Percentiles rank a stretch among this genome's conserved stretches.
Conservation (phyloP, 2,329 filamentous ascomycete species). For the Nigrospora sphaerica region DNA sequence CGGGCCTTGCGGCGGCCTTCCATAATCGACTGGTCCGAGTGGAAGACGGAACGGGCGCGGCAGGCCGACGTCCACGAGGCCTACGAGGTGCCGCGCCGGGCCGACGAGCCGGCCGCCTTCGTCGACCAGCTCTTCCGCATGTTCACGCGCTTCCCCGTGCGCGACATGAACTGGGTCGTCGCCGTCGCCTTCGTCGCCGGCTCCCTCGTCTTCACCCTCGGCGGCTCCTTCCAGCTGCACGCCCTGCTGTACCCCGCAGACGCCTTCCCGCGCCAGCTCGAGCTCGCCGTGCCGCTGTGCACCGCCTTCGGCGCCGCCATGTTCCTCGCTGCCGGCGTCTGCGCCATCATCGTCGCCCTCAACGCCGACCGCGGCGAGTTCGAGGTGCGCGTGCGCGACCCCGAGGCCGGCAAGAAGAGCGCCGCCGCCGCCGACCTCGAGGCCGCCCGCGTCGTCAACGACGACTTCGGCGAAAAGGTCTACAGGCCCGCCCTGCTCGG, state of each 20-base stretch:
- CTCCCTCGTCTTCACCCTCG: slow-evolving; percentile 5
- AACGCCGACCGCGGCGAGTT: slow-evolving; percentile 4
- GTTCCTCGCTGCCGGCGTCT: slow-evolving; percentile 1
- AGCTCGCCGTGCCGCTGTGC: neutral
- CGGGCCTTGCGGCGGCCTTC: no score
- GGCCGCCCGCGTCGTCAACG: neutral
- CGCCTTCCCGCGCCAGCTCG: neutral
- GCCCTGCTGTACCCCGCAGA: neutral
- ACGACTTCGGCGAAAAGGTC: slow-evolving; percentile 2
- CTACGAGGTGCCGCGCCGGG: neutral
- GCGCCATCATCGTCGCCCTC: slow-evolving; percentile 2
- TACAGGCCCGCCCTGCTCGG: slow-evolving; percentile 5
- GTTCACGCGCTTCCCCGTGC: slow-evolving; percentile 8
- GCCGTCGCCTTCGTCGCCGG: slow-evolving; percentile 14
- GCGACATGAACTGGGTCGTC: slow-evolving; percentile 8
- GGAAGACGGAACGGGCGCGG: slow-evolving; percentile 41
- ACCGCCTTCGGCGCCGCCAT: slow-evolving; percentile 2
- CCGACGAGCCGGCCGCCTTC: neutral
- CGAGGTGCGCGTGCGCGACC: neutral
- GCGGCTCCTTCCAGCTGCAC: slow-evolving; percentile 2
- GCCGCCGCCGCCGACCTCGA: neutral
- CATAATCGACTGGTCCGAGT: neutral
- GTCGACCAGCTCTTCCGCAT: slow-evolving; percentile 28
- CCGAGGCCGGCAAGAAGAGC: neutral
- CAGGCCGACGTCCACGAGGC: slow-evolving; percentile 23